Percentiles rank a stretch among this genome's conserved stretches.
Evolutionary conservation across 164 flowering plant species (phyloP).

Genomic region (Vitis riparia): DNA sequence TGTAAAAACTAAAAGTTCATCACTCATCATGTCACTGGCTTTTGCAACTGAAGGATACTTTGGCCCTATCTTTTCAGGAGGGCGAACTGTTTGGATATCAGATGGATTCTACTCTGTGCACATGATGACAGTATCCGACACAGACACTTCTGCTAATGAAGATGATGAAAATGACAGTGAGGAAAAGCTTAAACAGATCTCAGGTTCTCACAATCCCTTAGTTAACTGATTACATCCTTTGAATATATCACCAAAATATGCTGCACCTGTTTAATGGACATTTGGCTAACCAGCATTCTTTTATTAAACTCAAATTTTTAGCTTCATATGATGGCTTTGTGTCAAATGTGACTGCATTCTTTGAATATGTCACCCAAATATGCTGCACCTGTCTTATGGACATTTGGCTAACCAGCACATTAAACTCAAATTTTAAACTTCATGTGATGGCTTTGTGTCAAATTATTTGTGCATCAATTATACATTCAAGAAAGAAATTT

Average conservation of each 20-base stretch:
- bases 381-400: too few relatives aligned
- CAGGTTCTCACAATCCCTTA: slow-evolving; percentile 47
- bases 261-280: not conserved
- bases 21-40: not conserved
- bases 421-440: not conserved
- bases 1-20: not conserved
- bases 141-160: slow-evolving; percentile 35
- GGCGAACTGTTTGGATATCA: slow-evolving; percentile 69
- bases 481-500: not conserved
- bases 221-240: not conserved
- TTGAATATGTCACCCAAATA: too few relatives aligned
- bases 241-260: not conserved
- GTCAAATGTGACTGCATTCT: too few relatives aligned
- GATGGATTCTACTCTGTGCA: slow-evolving; percentile 75
- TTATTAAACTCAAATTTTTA: too few relatives aligned
- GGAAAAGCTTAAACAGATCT: slow-evolving; percentile 43
- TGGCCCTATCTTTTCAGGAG: slow-evolving; percentile 41
- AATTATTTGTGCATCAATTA: not conserved
- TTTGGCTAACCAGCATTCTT: too few relatives aligned
- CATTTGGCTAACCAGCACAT: too few relatives aligned
- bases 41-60: not conserved
- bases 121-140: slow-evolving; percentile 40
- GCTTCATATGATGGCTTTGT: too few relatives aligned
- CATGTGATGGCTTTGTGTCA: not conserved
- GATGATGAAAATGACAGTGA: slow-evolving; percentile 31